These are phyloP conservation scores for Calocybe gambosa DNA, from an alignment of 1,284 basidiomycete species.

Conservation along the genomic window DNA sequence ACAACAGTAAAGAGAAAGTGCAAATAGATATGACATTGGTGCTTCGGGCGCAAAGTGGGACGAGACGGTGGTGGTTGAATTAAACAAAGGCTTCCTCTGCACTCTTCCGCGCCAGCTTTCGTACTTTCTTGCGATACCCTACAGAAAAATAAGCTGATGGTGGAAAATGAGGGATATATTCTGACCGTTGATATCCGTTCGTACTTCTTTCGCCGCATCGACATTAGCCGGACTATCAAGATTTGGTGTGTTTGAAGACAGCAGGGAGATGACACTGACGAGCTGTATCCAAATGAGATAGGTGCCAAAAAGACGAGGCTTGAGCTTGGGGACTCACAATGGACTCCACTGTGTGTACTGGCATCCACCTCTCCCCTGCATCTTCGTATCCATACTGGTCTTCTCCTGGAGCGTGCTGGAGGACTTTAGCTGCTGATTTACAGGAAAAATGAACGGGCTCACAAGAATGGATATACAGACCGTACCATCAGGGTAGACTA, in stretches of 20 bases:
- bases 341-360: constrained; percentile 94
- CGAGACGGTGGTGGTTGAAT: constrained; percentile 13
- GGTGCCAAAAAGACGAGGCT: constrained; percentile 1
- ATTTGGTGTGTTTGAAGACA: constrained; percentile 91
- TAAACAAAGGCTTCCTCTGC: constrained; percentile 84
- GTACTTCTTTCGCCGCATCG: constrained; percentile 90
- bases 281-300: constrained; percentile 48
- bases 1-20: neutral
- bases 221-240: constrained; percentile 96
- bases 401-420: constrained; percentile 85
- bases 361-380: constrained; percentile 96
- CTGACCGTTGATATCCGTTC: constrained; percentile 64
- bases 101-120: constrained; percentile 74
- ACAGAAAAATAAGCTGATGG: neutral
- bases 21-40: constrained; percentile 4
- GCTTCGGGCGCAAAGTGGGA: constrained; percentile 13
- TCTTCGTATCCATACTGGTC: constrained; percentile 99
- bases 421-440: constrained; percentile 4
- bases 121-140: constrained; percentile 92
- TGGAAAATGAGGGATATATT: constrained; percentile 18
- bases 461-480: constrained; percentile 97
- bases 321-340: constrained; percentile 64
- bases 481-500: constrained; percentile 86
- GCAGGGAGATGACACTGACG: constrained; percentile 91
- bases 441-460: constrained; percentile 21